Conservation (phyloP, 2,329 filamentous ascomycete species). For the Lachnellula suecica region DNA sequence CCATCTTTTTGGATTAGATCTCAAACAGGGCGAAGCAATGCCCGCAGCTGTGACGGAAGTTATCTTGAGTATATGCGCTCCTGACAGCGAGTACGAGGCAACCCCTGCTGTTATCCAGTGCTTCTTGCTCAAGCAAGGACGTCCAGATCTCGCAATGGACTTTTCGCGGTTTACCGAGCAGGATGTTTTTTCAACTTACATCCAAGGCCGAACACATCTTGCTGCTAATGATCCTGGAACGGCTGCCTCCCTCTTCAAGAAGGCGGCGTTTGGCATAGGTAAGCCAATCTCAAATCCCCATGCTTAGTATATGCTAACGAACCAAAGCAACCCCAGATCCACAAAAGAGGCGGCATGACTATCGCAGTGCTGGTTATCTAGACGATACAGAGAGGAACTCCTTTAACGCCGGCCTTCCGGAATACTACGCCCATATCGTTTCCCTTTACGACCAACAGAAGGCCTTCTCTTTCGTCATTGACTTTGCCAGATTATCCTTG, state of each 20-base stretch:
- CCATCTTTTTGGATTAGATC: slow-evolving; percentile 62
- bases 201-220: slow-evolving; percentile 79
- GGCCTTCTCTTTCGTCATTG: slow-evolving; percentile 76
- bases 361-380: slow-evolving; percentile 66
- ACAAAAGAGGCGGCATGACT: slow-evolving; percentile 35
- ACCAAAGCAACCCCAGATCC: slow-evolving; percentile 23
- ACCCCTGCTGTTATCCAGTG: slow-evolving; percentile 60
- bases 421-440: slow-evolving; percentile 85
- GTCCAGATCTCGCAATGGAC: slow-evolving; percentile 59
- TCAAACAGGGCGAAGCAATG: slow-evolving; percentile 48
- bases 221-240: slow-evolving; percentile 70
- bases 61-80: slow-evolving; percentile 63
- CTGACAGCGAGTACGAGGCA: slow-evolving; percentile 65
- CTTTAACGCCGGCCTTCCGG: slow-evolving; percentile 70
- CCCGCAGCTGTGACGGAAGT: slow-evolving; percentile 64
- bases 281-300: slow-evolving; percentile 39
- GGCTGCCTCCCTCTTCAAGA: slow-evolving; percentile 76
- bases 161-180: slow-evolving; percentile 55
- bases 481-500: slow-evolving; percentile 77
- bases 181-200: slow-evolving; percentile 70
- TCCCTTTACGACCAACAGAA: slow-evolving; percentile 77
- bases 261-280: slow-evolving; percentile 81
- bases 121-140: slow-evolving; percentile 56
- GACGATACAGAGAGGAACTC: slow-evolving; percentile 72
- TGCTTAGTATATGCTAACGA: slow-evolving; percentile 11